These are phyloP conservation scores for Irpex sp. DNA, from an alignment of 1,284 basidiomycete species.

Conservation along the genomic window DNA sequence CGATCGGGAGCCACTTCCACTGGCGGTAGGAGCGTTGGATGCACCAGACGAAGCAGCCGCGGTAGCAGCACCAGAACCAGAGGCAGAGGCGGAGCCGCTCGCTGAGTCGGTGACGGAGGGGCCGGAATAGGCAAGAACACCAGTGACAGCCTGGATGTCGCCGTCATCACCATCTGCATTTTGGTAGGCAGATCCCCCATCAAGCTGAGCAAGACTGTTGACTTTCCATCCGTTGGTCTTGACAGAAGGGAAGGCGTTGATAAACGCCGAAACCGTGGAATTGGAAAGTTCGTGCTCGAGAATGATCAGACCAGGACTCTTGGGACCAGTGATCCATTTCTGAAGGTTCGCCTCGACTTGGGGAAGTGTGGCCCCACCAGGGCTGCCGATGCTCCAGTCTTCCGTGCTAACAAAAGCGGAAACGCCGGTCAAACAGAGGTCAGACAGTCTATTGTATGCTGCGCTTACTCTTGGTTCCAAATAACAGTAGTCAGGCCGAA, in stretches of 20 bases:
- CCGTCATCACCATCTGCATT: conserved; percentile 36
- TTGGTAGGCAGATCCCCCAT: conserved; percentile 46
- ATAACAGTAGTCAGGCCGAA: conserved; percentile 67
- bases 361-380: conserved; percentile 32
- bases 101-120: conserved; percentile 1
- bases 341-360: conserved; percentile 42
- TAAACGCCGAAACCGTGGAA: conserved; percentile 62
- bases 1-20: conserved; percentile 4
- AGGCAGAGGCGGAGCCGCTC: background rate
- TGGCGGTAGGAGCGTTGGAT: background rate
- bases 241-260: conserved; percentile 61
- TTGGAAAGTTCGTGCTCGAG: conserved; percentile 81
- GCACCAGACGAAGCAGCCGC: conserved; percentile 1
- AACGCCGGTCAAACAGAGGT: background rate
- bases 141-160: conserved; percentile 13
- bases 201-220: conserved; percentile 46
- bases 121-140: conserved; percentile 10
- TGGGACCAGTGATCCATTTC: conserved; percentile 56
- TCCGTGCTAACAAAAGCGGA: conserved; percentile 40
- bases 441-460: conserved; percentile 15
- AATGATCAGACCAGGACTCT: conserved; percentile 70
- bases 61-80: background rate
- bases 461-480: conserved; percentile 79
- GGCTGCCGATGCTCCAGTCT: conserved; percentile 56
- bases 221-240: conserved; percentile 62